A percentile compares a stretch with the other conserved stretches of the same genome.
Conservation (phyloP, 169 alveolate genomes). For the Babesia microti region DNA sequence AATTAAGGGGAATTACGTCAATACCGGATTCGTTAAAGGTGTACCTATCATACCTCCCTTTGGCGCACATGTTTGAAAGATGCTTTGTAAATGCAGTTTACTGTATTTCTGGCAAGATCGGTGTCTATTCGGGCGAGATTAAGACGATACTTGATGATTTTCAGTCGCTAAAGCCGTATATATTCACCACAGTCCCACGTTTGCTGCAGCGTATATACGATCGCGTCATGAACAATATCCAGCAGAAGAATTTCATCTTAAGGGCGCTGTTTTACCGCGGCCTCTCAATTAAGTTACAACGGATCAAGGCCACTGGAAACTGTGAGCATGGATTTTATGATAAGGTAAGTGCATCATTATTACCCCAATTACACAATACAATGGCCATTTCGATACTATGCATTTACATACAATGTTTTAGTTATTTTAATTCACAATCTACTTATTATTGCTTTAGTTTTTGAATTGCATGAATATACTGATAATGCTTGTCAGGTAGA, state of each 20-base stretch:
- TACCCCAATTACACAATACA: too few species aligned
- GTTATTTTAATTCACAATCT: too few species aligned
- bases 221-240: conserved; percentile 61
- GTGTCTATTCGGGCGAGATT: conserved; percentile 82
- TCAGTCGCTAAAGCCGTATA: conserved; percentile 80
- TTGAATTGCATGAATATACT: too few species aligned
- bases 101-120: conserved; percentile 65
- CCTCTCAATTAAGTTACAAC: conserved; percentile 27
- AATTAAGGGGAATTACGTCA: too few species aligned
- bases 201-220: conserved; percentile 81
- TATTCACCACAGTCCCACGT: conserved; percentile 90
- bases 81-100: conserved; percentile 49
- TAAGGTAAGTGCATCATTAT: conserved; percentile 21
- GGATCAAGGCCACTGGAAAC: conserved; percentile 33
- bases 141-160: conserved; percentile 79
- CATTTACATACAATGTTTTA: too few species aligned
- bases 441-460: too few species aligned
- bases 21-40: too few species aligned
- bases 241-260: conserved; percentile 44
- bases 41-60: conserved; percentile 83
- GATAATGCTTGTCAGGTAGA: too few species aligned
- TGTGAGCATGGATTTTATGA: conserved; percentile 59
- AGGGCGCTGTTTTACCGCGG: conserved; percentile 66
- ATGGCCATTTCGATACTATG: too few species aligned
- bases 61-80: conserved; percentile 91